Evolutionary conservation across 441 rosid genomes (phyloP).

Genomic region (Eutrema salsugineum): DNA sequence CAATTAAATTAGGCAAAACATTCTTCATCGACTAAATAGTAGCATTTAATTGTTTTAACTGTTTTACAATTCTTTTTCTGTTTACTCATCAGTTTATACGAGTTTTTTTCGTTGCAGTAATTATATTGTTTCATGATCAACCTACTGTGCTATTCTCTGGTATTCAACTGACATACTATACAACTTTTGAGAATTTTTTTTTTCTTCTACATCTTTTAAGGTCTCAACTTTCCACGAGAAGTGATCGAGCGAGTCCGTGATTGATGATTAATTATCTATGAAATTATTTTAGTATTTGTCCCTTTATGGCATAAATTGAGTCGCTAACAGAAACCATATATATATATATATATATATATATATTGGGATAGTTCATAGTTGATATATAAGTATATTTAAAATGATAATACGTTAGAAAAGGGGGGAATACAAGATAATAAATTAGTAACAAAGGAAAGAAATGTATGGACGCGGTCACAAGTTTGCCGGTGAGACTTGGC

Average conservation of each 20-base stretch:
- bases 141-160: too few species aligned
- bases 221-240: background rate
- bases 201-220: background rate
- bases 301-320: background rate
- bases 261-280: background rate
- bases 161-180: too few species aligned
- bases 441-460: background rate
- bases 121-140: too few species aligned
- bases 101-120: too few species aligned
- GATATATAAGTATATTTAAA: background rate
- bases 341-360: background rate
- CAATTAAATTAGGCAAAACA: too few species aligned
- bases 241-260: constrained; percentile 1
- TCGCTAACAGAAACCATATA: background rate
- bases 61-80: too few species aligned
- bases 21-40: too few species aligned
- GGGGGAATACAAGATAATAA: background rate
- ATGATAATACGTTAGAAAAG: background rate
- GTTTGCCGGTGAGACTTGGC: constrained; percentile 1
- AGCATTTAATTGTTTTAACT: too few species aligned
- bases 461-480: constrained; percentile 5
- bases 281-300: background rate
- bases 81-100: too few species aligned
- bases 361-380: background rate
- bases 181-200: background rate